Evolutionary conservation across 495 filamentous ascomycete species (phyloP).

Genomic region (Pyronema omphalodes): DNA sequence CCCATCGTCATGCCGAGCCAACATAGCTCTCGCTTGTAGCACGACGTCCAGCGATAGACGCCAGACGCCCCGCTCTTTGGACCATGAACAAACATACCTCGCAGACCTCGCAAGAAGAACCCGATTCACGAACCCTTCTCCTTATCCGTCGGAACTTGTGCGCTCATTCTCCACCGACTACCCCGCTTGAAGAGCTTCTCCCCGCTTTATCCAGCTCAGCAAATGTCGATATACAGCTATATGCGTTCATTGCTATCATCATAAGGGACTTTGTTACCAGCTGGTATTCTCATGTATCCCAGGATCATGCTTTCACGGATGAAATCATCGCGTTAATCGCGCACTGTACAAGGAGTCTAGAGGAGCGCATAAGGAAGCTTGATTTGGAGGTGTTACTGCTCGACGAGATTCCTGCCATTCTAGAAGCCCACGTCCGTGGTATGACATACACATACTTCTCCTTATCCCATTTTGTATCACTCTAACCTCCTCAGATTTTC

Average conservation of each 20-base stretch:
- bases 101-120: background rate
- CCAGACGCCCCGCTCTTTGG: no score
- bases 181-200: slow-evolving; percentile 55
- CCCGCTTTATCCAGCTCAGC: slow-evolving; percentile 86
- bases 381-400: slow-evolving; percentile 68
- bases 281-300: slow-evolving; percentile 85
- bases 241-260: slow-evolving; percentile 75
- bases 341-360: slow-evolving; percentile 69
- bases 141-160: slow-evolving; percentile 53
- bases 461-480: background rate
- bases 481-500: slow-evolving; percentile 22
- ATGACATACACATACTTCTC: slow-evolving; percentile 17
- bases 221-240: slow-evolving; percentile 78
- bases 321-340: slow-evolving; percentile 80
- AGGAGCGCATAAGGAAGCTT: slow-evolving; percentile 62
- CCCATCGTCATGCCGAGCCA: no score
- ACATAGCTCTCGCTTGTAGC: no score
- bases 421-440: slow-evolving; percentile 71
- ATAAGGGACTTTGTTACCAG: slow-evolving; percentile 65
- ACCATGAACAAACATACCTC: no score
- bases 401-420: slow-evolving; percentile 70
- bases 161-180: slow-evolving; percentile 27
- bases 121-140: slow-evolving; percentile 37
- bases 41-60: no score
- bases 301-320: slow-evolving; percentile 67